Base-by-base conservation (phyloP, 2,329 filamentous ascomycete species). In the Trichoderma atrobrunneum region DNA sequence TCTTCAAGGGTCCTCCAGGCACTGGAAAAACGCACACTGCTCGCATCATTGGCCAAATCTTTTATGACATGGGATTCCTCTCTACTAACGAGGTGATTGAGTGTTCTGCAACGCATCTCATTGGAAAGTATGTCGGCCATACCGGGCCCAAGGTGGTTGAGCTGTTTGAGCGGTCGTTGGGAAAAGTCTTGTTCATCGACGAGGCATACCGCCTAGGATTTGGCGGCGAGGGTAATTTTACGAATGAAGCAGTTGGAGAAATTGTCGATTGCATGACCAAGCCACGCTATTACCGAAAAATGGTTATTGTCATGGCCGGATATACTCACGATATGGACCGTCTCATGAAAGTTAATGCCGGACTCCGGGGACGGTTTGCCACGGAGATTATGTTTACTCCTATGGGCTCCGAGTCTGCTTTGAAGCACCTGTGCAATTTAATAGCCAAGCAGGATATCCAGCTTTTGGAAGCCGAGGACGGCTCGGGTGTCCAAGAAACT, bases 251-350 rank as follows among this genome's bases (percentile, higher is more conserved):
- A 16, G n/a, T 66, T 26, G 48, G 48, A 3, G 43, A 48, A 5
- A 32, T 60, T n/a, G 71, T 73, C 3, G 65, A 73, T 43, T 56
- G 51, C 39, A 30, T 74, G 54, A 74, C 65, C 8, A 73, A 72
- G 26, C 56, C 69, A 4, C 59, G 39, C 10, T 73, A 72, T 30
- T 4, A 61, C n/a, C 30, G 56, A n/a, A 73, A 73, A 24, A 62
- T 74, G 51, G 65, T 74, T 11, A 70, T 73, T 14, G 56, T 74
- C 4, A 43, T 74, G 10, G 69, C 73, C 3, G 73, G 73, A 14
- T 74, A 73, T 18, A 57, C 48, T 2, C 21, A 63, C 2, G 72
- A 73, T 16, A 72, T 74, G 28, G 54, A 74, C 26, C 14, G 3
- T 18, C 56, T 69, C n/a, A n/a, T 69, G 32, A 48, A 30, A 3